Evolutionary conservation across 164 flowering plant species (phyloP), one percentile per base, ranked within the genome.

Genomic region (Akebia trifoliata): DNA sequence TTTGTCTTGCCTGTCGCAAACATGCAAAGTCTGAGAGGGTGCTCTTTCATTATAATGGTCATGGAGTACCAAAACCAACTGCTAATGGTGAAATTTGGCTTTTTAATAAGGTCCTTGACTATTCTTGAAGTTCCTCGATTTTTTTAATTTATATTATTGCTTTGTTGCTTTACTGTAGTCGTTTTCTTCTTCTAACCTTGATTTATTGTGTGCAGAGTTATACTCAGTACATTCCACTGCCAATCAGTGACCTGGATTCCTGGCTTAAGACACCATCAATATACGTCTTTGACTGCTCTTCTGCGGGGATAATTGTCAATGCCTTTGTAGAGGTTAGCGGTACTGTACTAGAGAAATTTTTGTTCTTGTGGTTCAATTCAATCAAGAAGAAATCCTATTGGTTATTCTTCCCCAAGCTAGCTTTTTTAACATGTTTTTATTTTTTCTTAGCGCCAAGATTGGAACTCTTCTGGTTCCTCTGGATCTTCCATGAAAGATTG

Each of bases 41-140:
- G 46, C 71, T 94, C 26, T 94, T 84, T 72, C 99, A 94, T 58
- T 94, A 94, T 66, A 94, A 94, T 74, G 99, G 99, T 12, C 97
- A 94, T 76, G 97, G 99, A 67, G 97, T 90, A 42, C 97, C 97
- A 44, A 94, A 90, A 71, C 99, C 99, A 39, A 87, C 96, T 40
- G 75, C 78, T 12, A 94, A 82, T 70, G 97, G 97, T 61, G 99
- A 94, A 83, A 90, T 94, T 65, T 94, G 99, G 99, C 70, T 94
- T 12, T 94, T 87, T 62, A 94, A 94, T 69, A 94, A 83, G 95
- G 99, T 90, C 10, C 46, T 1, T 36, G 32, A 4, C 57, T 63
- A 4, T 31, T 62, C n/a, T 54, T 30, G 8, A 10, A 43, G 21
- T 37, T 38, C 21, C 37, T 5, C 47, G 12, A 17, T 25, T 34